A percentile compares a stretch with the other conserved stretches of the same genome.
Evolutionary conservation across 306 rosid species (phyloP).

Genomic region (Cyamopsis tetragonoloba): DNA sequence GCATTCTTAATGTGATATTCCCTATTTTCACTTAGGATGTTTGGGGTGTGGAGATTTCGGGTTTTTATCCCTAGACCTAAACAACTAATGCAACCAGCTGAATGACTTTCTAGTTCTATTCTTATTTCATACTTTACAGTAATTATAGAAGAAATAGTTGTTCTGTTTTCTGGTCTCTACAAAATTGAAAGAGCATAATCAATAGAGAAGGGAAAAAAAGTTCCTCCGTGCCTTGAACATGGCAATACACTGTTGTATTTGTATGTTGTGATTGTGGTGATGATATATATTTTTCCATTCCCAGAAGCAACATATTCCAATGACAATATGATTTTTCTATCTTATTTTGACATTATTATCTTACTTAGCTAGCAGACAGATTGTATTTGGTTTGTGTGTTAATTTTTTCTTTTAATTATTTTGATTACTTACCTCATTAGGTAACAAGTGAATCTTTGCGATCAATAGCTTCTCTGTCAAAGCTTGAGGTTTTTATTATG

Average conservation of each 20-base stretch:
- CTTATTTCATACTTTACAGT: background rate
- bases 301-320: background rate
- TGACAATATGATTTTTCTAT: background rate
- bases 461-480: constrained; percentile 54
- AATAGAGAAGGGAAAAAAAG: background rate
- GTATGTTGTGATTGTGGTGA: background rate
- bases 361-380: background rate
- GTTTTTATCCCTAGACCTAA: background rate
- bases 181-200: background rate
- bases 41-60: constrained; percentile 11
- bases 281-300: background rate
- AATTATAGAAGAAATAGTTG: background rate
- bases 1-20: constrained; percentile 8
- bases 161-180: constrained; percentile 4
- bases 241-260: background rate
- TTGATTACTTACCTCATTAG: constrained; percentile 26
- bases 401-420: background rate
- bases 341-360: background rate
- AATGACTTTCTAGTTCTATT: background rate
- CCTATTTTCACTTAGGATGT: background rate
- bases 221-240: constrained; percentile 5
- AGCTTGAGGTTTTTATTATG: constrained; percentile 50
- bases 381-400: background rate
- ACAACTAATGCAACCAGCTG: background rate
- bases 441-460: constrained; percentile 51